Conservation (phyloP, 1,139 yeast species). For the Suhomyces bokatorum region DNA sequence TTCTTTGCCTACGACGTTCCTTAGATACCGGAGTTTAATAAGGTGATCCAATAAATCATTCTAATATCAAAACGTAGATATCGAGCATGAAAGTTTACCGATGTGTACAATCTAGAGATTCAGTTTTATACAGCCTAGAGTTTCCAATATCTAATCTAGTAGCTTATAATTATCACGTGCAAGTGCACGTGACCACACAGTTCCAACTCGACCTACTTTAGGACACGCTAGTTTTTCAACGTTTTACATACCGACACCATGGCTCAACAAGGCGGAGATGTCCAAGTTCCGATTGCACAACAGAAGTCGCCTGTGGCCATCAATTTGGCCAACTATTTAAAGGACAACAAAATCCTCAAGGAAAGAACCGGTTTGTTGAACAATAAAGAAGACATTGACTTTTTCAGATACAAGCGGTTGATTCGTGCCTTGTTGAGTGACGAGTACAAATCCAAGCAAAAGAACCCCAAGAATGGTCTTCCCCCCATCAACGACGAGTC, state of each 20-base stretch:
- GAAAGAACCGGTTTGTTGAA: conserved; percentile 78
- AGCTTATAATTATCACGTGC: background rate
- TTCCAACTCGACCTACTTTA: background rate
- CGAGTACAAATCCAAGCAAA: conserved; percentile 61
- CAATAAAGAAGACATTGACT: conserved; percentile 67
- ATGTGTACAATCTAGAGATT: no score
- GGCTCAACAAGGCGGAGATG: conserved; percentile 15
- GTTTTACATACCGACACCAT: conserved; percentile 5
- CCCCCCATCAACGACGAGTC: conserved; percentile 54
- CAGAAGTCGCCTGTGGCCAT: conserved; percentile 38
- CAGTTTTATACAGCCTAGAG: no score
- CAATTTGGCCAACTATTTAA: conserved; percentile 69
- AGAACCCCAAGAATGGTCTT: conserved; percentile 54
- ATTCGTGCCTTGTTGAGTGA: conserved; percentile 73
- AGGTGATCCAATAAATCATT: conserved; percentile 1
- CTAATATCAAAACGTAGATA: background rate
- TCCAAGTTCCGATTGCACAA: conserved; percentile 18
- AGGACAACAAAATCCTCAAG: conserved; percentile 65
- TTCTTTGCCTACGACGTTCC: conserved; percentile 16
- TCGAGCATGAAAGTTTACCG: no score
- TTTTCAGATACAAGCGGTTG: conserved; percentile 85
- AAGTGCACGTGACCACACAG: background rate
- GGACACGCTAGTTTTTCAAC: conserved; percentile 13
- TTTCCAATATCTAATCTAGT: background rate
- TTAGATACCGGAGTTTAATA: conserved; percentile 6